These are phyloP conservation scores for Porogramme epimiltina DNA, from an alignment of 1,284 basidiomycete species.

Conservation along the genomic window DNA sequence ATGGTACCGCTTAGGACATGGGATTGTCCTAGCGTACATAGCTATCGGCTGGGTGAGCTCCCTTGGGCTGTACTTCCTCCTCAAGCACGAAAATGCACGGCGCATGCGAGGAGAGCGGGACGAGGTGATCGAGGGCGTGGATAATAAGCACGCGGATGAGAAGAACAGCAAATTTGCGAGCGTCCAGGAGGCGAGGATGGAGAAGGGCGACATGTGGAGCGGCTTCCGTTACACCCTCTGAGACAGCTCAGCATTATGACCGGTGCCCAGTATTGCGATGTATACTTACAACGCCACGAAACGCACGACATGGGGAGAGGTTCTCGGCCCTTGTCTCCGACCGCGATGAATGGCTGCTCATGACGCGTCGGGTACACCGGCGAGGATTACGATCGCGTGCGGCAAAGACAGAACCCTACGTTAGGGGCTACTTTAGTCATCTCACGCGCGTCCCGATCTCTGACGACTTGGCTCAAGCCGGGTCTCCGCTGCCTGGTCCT, in stretches of 20 bases:
- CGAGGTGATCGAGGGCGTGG: slow-evolving; percentile 61
- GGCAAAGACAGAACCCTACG: slow-evolving; percentile 18
- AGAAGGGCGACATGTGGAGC: slow-evolving; percentile 51
- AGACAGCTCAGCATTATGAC: slow-evolving; percentile 1
- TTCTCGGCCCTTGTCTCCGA: too few relatives aligned
- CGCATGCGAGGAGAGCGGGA: slow-evolving; percentile 66
- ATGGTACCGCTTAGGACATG: slow-evolving; percentile 71
- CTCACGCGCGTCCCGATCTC: slow-evolving; percentile 12
- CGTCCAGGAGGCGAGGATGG: slow-evolving; percentile 39
- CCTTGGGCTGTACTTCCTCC: slow-evolving; percentile 43
- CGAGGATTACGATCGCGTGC: slow-evolving; percentile 16
- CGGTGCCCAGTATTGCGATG: too few relatives aligned
- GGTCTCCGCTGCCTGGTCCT: slow-evolving; percentile 10
- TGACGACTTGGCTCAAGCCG: slow-evolving; percentile 1
- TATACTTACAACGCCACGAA: too few relatives aligned
- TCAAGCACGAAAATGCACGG: slow-evolving; percentile 61
- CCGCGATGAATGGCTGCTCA: too few relatives aligned
- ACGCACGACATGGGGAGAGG: too few relatives aligned
- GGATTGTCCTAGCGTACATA: slow-evolving; percentile 72
- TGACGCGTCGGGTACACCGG: not conserved
- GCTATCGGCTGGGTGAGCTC: slow-evolving; percentile 61
- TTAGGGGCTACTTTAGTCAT: slow-evolving; percentile 28
- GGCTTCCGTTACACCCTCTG: slow-evolving; percentile 44
- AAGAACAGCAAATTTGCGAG: slow-evolving; percentile 42
- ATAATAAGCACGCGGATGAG: slow-evolving; percentile 30